Evolutionary conservation across 495 filamentous ascomycete species (phyloP), one percentile per base, ranked within the genome.

Genomic region (Saxophila tyrrhenica): DNA sequence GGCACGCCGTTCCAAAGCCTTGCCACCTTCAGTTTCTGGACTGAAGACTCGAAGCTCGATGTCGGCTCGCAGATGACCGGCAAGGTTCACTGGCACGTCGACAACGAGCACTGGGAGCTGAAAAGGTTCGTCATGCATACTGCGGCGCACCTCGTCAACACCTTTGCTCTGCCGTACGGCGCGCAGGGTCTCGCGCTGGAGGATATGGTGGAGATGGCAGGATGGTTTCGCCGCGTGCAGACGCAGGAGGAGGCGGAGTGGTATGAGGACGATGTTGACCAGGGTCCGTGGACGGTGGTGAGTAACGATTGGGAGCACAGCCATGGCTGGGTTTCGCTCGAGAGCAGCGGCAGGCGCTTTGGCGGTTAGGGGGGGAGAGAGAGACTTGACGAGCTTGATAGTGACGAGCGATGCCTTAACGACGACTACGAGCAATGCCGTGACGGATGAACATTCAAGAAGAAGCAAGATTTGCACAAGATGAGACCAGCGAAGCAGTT

Each of bases 1-100:
- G 22, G 50, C 42, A 48, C 55, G 29, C 38, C 56, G n/a, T 58
- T 48, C 29, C 20, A 5, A 16, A 17, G 2, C 3, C 55, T 58
- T 13, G 41, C 42, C 29, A 2, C 21, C n/a, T 17, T 58, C 32
- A 48, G 25, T 9, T 23, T 48, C 23, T 9, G 21, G 3, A 17
- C 25, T 5, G 45, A 7, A 3, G 3, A 17, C 45, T 24, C 45
- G 3, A 48, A 23, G 20, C 21, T 24, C 5, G 23, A 25, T 16
- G 45, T 23, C 10, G 24, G 45, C 7, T 7, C 13, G 29, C 29
- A 35, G 29, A 7, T 35, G 29, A 35, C 5, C 7, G 29, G 5
- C 29, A 7, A 5, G 7, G 29, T 13, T 5, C 5, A 35, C 7
- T 35, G 13, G 7, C 29, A 35, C 13, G 29, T 35, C 29, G 13